A percentile compares a stretch with the other conserved stretches of the same genome.
phyloP scores from a whole-genome alignment of 1,284 basidiomycete genomes.

The Pisolithus thermaeus region DNA sequence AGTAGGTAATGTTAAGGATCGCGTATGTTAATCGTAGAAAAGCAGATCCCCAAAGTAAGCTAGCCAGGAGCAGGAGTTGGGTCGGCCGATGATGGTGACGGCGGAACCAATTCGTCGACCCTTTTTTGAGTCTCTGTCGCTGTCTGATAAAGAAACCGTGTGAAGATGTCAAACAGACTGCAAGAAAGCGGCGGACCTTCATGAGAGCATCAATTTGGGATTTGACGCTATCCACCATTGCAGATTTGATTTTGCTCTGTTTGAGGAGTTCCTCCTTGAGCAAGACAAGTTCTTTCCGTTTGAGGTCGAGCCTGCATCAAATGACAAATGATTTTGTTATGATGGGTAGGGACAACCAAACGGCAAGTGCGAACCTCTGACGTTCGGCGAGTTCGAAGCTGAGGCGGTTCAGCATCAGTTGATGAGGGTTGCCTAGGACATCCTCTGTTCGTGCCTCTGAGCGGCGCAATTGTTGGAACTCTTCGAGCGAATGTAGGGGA shows the following conservation, averaged over 20 bases:
- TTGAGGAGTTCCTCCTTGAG: constrained; percentile 71
- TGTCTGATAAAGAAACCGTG: constrained; percentile 35
- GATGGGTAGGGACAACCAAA: not conserved
- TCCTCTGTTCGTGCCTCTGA: constrained; percentile 56
- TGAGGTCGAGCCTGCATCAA: constrained; percentile 53
- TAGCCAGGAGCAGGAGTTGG: constrained; percentile 19
- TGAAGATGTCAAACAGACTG: constrained; percentile 4
- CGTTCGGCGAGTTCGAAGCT: constrained; percentile 78
- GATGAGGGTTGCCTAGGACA: constrained; percentile 61
- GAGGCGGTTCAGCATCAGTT: constrained; percentile 75
- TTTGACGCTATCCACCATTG: constrained; percentile 70
- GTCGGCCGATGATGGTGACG: constrained; percentile 29
- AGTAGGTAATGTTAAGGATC: constrained; percentile 4
- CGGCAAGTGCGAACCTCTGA: constrained; percentile 52
- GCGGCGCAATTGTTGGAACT: constrained; percentile 63
- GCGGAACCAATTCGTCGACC: constrained; percentile 59
- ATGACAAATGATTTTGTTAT: constrained; percentile 7
- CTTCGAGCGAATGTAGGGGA: constrained; percentile 58
- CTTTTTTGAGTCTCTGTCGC: constrained; percentile 69
- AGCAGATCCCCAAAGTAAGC: not conserved
- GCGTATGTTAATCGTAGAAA: not conserved
- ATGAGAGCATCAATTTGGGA: constrained; percentile 64
- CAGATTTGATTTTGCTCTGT: constrained; percentile 58
- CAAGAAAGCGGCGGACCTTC: constrained; percentile 43
- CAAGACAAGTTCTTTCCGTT: constrained; percentile 54